phyloP scores from a whole-genome alignment of 2,329 filamentous ascomycete genomes.

The Bipolaris zeicola region DNA sequence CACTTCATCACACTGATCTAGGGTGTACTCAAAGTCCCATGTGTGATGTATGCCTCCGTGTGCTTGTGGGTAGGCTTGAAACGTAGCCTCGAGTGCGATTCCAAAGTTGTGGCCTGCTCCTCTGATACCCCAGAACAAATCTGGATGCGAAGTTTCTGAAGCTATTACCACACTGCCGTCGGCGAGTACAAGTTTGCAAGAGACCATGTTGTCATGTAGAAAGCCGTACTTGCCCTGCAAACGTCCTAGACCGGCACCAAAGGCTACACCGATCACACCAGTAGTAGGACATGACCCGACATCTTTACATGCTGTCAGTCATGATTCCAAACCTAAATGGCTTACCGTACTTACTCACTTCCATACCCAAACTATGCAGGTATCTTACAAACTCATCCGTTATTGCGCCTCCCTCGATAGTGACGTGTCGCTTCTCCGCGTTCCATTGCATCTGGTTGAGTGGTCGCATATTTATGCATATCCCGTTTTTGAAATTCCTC shows the following conservation, averaged over 20 bases:
- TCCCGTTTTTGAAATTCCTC: constrained; percentile 5
- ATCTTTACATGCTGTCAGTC: constrained; percentile 1
- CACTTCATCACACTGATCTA: constrained; percentile 6
- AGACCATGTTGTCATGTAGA: constrained; percentile 9
- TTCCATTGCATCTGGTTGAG: constrained; percentile 12
- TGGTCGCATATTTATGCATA: constrained; percentile 12
- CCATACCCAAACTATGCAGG: constrained; percentile 8
- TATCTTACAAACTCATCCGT: constrained; percentile 10
- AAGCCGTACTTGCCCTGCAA: constrained; percentile 12
- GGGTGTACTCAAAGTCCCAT: constrained; percentile 9
- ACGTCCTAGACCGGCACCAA: constrained; percentile 11
- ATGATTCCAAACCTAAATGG: background rate
- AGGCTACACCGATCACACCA: constrained; percentile 10
- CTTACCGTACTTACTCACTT: constrained; percentile 9
- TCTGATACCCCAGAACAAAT: constrained; percentile 3
- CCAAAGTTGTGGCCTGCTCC: constrained; percentile 10
- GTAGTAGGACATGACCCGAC: constrained; percentile 10
- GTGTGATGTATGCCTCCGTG: constrained; percentile 8
- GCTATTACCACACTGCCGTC: background rate
- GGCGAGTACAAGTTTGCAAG: constrained; percentile 8
- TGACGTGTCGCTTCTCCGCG: background rate
- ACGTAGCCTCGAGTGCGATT: constrained; percentile 9
- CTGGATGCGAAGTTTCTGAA: background rate
- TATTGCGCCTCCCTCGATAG: constrained; percentile 3
- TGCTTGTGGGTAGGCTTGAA: constrained; percentile 5